Evolutionary conservation across 2,329 filamentous ascomycete species (phyloP).

Genomic region (Fusarium metavorans): DNA sequence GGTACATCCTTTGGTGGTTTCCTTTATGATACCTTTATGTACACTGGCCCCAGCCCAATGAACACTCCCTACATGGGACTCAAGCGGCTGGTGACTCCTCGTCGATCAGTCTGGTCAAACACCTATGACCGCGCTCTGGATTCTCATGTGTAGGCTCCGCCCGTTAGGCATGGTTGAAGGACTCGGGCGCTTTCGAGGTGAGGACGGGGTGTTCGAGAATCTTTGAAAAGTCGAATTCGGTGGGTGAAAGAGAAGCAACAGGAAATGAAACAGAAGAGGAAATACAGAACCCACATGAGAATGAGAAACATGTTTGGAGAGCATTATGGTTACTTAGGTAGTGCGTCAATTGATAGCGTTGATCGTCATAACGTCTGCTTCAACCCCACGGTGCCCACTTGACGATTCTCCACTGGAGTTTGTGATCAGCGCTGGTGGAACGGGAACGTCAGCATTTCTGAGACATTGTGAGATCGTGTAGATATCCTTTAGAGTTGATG

Average conservation of each 20-base stretch:
- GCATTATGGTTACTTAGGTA: neutral
- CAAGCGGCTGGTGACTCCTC: slow-evolving; percentile 58
- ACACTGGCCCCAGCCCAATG: slow-evolving; percentile 76
- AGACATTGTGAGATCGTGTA: neutral
- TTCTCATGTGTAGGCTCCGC: slow-evolving; percentile 34
- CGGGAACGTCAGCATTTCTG: neutral
- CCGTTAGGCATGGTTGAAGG: neutral
- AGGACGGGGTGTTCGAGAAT: neutral
- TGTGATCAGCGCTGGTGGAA: neutral
- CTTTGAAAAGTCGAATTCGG: neutral
- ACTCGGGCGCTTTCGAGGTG: neutral
- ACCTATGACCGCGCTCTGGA: slow-evolving; percentile 42
- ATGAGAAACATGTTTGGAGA: neutral
- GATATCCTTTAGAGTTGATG: neutral
- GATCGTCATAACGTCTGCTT: neutral
- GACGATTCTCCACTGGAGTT: neutral
- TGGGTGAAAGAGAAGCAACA: neutral
- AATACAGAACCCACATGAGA: neutral
- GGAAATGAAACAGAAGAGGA: neutral
- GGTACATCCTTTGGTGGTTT: slow-evolving; percentile 74
- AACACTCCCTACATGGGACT: slow-evolving; percentile 76
- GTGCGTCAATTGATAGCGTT: neutral
- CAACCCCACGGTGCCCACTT: neutral
- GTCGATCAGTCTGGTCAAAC: slow-evolving; percentile 53
- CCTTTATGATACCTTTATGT: slow-evolving; percentile 76